These are phyloP conservation scores for Aspergillus calidoustus DNA, from an alignment of 2,329 filamentous ascomycete genomes.

Conservation along the genomic window DNA sequence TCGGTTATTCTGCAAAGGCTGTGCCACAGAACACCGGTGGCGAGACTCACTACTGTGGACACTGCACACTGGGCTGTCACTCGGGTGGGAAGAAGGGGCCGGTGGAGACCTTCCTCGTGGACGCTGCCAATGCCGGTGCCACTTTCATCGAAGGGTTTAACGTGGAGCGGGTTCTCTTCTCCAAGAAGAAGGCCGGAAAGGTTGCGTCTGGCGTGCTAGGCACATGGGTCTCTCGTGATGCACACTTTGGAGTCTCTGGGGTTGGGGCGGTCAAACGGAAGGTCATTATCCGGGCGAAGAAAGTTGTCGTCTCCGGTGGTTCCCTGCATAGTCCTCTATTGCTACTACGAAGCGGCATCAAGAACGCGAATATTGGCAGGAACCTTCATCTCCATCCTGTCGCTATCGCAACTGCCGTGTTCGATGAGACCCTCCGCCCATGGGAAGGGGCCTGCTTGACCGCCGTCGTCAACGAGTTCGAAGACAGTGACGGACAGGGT, in stretches of 20 bases:
- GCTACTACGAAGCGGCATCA: constrained; percentile 76
- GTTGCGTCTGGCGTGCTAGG: constrained; percentile 74
- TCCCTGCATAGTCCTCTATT: constrained; percentile 77
- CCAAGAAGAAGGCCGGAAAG: constrained; percentile 54
- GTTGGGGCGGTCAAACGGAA: constrained; percentile 58
- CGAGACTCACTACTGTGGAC: constrained; percentile 73
- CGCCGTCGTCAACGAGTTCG: constrained; percentile 73
- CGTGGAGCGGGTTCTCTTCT: constrained; percentile 73
- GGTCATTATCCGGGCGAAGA: constrained; percentile 76
- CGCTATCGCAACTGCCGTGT: constrained; percentile 60
- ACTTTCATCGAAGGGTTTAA: constrained; percentile 83
- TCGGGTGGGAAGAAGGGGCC: constrained; percentile 79
- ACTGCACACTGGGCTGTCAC: constrained; percentile 64
- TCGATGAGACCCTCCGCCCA: constrained; percentile 69
- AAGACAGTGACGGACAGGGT: constrained; percentile 78
- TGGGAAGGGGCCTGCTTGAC: constrained; percentile 84
- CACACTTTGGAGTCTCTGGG: constrained; percentile 61
- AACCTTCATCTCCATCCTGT: constrained; percentile 81
- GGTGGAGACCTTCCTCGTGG: constrained; percentile 74
- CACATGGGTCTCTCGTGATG: constrained; percentile 74
- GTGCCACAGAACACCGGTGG: constrained; percentile 82
- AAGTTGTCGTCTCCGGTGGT: constrained; percentile 78
- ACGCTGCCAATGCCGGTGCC: constrained; percentile 76
- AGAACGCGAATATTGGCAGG: constrained; percentile 78
- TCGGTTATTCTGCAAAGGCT: constrained; percentile 71